Evolutionary conservation across 2,329 filamentous ascomycete species (phyloP), one percentile per base, ranked within the genome.

Genomic region (Colletotrichum orchidophilum): DNA sequence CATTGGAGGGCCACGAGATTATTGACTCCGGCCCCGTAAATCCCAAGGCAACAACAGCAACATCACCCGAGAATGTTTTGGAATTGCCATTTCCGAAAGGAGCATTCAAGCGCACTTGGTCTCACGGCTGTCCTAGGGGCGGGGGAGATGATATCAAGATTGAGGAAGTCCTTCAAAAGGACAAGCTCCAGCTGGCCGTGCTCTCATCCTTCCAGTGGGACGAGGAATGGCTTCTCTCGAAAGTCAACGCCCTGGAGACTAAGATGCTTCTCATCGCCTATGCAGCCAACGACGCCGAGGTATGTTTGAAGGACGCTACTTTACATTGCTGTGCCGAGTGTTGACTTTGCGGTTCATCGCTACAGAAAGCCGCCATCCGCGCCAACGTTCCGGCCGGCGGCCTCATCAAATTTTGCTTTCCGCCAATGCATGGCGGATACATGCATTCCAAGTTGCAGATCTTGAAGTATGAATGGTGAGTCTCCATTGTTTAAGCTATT

Each of bases 381-480:
- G 80, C 77, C 31, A 88, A 87, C 70, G 84, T 83, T 11, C 88
- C 88, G 21, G 74, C 76, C n/a, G 83, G 87, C 21, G 83, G 87
- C 61, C 75, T 81, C 46, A 85, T 97, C 66, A 88, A 88, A 24
- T 91, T 91, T 66, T 95, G 94, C 78, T 97, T 98, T 77, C 96
- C 96, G 18, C 87, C 88, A 2, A 96, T 98, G 93, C 85, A 90
- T 50, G 88, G 90, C 1, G 92, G 91, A 27, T 91, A 87, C 76
- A 97, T 98, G 95, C 96, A 98, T 81, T 97, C 94, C 60, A 98
- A 99, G 79, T 85, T 98, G 53, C 95, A 97, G 87, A 82, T 98
- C 1, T 86, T 98, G n/a, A 96, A 95, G 76, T 94, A 62, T 55
- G 57, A 67, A 49, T 62, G 67, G 73, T 69, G 59, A 59, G 54